phyloP scores from a whole-genome alignment of 2,329 filamentous ascomycete species.

The Rhynchosporium graminicola region DNA sequence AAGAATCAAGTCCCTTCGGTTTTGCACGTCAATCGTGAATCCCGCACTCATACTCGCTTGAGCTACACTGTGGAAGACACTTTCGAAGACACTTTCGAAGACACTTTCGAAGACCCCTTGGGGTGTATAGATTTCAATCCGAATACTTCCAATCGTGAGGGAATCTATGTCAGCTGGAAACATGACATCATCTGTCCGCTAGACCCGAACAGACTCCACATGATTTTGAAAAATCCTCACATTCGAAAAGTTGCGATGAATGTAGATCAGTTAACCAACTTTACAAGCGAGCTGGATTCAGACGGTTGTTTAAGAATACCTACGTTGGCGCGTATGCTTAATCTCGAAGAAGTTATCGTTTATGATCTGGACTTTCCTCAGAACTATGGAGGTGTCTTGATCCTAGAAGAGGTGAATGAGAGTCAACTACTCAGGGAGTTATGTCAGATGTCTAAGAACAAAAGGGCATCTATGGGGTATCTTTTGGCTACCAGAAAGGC shows the following conservation, averaged over 20 bases:
- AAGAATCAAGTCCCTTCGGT: neutral
- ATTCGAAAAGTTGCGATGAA: constrained; percentile 1
- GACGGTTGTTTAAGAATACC: constrained; percentile 1
- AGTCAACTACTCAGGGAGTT: neutral
- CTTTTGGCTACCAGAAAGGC: constrained; percentile 8
- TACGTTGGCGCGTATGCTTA: neutral
- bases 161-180: constrained; percentile 3
- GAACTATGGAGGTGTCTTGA: neutral
- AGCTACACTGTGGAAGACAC: neutral
- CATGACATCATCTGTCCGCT: constrained; percentile 5
- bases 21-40: constrained; percentile 5
- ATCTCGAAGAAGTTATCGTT: neutral
- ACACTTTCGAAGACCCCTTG: no score
- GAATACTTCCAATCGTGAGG: no score
- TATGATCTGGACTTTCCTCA: neutral
- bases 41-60: neutral
- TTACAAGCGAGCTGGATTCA: neutral
- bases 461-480: constrained; percentile 2
- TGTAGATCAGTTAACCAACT: neutral
- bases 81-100: no score
- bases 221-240: no score
- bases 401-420: neutral
- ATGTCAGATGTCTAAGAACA: neutral
- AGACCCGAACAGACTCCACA: neutral
- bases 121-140: no score